A percentile compares a stretch with the other conserved stretches of the same genome.
phyloP scores from a whole-genome alignment of 306 rosid species.

The Hippophae gyantsensis region DNA sequence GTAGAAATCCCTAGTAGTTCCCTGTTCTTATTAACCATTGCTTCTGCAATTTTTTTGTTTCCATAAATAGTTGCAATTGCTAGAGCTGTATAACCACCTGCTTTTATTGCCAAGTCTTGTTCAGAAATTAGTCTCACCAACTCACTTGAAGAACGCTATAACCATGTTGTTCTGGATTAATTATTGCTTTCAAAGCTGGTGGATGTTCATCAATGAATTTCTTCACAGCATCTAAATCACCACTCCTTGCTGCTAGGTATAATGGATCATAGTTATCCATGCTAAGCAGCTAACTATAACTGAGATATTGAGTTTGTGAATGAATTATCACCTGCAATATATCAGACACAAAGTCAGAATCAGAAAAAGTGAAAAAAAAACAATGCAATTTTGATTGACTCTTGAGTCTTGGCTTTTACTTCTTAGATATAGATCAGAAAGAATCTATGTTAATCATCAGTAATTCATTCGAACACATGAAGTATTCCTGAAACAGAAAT shows the following conservation, averaged over 20 bases:
- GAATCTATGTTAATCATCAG: too few species aligned
- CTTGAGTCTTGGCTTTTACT: too few species aligned
- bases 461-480: too few species aligned
- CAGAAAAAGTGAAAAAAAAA: too few species aligned
- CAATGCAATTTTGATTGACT: too few species aligned
- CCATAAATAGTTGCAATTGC: background rate
- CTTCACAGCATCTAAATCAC: background rate
- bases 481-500: too few species aligned
- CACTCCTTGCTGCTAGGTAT: background rate
- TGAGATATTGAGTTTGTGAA: too few species aligned
- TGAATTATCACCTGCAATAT: too few species aligned
- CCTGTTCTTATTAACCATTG: conserved; percentile 1
- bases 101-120: background rate
- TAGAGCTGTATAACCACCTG: background rate
- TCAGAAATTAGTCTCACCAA: background rate
- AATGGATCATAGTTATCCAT: background rate
- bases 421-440: too few species aligned
- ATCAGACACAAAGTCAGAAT: too few species aligned
- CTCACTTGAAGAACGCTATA: conserved; percentile 6
- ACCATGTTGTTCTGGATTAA: background rate
- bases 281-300: too few species aligned
- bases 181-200: background rate
- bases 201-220: background rate
- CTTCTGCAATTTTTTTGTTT: background rate
- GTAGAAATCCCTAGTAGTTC: background rate